Base-by-base conservation (phyloP, 805 yeast species). In the Wickerhamiella vanderwaltii region DNA sequence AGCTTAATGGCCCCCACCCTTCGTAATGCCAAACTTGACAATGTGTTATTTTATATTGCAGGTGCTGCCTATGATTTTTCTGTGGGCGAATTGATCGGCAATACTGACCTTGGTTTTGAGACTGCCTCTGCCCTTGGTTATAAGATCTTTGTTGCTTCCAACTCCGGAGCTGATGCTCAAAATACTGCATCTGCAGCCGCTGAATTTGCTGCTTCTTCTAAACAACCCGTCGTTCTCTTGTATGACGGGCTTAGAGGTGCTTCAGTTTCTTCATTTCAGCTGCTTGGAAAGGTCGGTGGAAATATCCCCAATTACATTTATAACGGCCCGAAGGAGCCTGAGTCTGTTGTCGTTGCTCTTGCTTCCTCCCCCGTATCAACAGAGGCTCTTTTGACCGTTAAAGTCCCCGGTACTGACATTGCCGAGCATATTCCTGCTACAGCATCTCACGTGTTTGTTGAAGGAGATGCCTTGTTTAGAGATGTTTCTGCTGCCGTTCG, bases 161-260 rank as follows among this genome's bases (percentile, higher is more conserved):
- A 75, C 24, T 60, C 68, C 40, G 64, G 68, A 19, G 53, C 68
- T 29, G 94, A 83, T 58, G 72, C 76, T 41, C 88, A 82, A 61
- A 74, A 73, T 48, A 65, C 77, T 41, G 45, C 42, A 17, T 17
- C 40, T 39, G 33, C 51, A 2, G 58, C 93, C 17, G 61, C 80
- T 29, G 66, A 84, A 51, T 69, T 85, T 37, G 65, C 77, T 32
- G 79, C 71, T 39, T 66, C 72, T 24, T 51, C 65, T 33, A 61
- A 62, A 20, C 57, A 54, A n/a, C 81, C 94, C 3, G 69, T 79
- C 11, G 57, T 85, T 43, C 77, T 82, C 59, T 66, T 84, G 47
- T 84, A 79, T 57, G 95, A 87, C 59, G 96, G 95, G 25, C 67
- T 81, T 11, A 69, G 75, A 39, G 77, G 73, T 44, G 56, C 72